Percentiles rank a stretch among this genome's conserved stretches.
Conservation (phyloP, 139 green algal genomes). For the Volvox reticuliferus region DNA sequence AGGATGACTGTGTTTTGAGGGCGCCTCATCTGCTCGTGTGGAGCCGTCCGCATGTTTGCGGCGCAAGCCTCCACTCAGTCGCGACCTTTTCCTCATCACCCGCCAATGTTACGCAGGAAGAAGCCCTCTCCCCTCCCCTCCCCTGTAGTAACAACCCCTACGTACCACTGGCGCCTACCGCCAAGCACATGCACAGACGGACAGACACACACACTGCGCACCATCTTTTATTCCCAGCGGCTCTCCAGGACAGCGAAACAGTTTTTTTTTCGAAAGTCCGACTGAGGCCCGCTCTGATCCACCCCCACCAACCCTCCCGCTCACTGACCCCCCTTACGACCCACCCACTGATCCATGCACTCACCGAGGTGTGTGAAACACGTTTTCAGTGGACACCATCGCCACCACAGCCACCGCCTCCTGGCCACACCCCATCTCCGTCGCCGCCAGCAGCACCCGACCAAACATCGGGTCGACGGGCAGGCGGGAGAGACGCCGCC, state of each 20-base stretch:
- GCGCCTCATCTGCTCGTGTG: not conserved
- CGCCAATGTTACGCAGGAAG: not conserved
- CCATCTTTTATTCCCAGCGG: not conserved
- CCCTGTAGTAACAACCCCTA: too few species aligned
- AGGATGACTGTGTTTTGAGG: not conserved
- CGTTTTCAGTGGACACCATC: constrained; percentile 82
- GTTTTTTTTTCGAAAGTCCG: too few species aligned
- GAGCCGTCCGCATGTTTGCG: not conserved
- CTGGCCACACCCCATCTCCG: constrained; percentile 73
- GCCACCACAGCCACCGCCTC: constrained; percentile 82
- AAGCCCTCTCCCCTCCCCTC: too few species aligned
- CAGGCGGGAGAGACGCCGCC: constrained; percentile 76
- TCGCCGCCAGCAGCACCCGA: constrained; percentile 74
- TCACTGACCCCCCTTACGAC: not conserved
- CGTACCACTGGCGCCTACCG: too few species aligned
- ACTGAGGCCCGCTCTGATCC: too few species aligned
- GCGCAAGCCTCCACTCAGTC: not conserved
- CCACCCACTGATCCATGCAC: not conserved
- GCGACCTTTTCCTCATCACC: not conserved
- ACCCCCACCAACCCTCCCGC: not conserved
- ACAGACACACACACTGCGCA: not conserved
- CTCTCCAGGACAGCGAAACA: too few species aligned
- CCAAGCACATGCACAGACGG: not conserved
- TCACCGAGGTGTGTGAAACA: constrained; percentile 69
- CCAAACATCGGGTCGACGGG: constrained; percentile 89